Evolutionary conservation across 331 rosid species (phyloP), one percentile per base, ranked within the genome.

Genomic region (Spiraea crenata): DNA sequence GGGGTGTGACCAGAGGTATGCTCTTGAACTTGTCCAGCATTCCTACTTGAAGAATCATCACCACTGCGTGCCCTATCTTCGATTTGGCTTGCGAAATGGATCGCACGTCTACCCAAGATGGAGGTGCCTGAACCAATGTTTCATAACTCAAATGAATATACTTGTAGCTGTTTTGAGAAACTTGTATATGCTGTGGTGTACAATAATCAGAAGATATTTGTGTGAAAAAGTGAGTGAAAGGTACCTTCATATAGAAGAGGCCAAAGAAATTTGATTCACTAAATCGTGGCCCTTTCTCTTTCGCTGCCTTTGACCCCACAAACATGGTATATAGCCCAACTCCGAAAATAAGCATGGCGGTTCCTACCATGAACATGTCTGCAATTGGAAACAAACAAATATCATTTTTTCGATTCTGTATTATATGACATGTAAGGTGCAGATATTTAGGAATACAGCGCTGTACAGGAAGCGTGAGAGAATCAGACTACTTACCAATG

Each of bases 341-440:
- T 37, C 96, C 97, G 67, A 91, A 91, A 12, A 82, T 55, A 34
- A 93, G 77, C 85, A 93, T 72, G 71, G 95, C 95, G 5, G 85
- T 93, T 84, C 99, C 99, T 38, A 89, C 72, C 7, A 93, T 67
- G 84, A 85, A 93, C 97, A 85, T 79, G 64, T 93, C 99, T 93
- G 96, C 75, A 74, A 64, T 56, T 34, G 39, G 38, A 19, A 61
- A 4, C 54, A 17, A 49, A 67, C 14, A 6, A 46, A 31, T 1
- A 55, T 55, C 13, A 5, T 11, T 5, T 8, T 62, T 80, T 67
- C 5, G n/a, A 46, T 20, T 5, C 17, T 19, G 38, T 3, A 19
- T 25, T 11, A 25, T 50, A 19, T 5, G 10, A 5, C 3, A 9
- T 13, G 37, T n/a, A 7, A 6, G 9, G 9, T 42, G 46, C 2